Conservation (phyloP, 441 rosid species). For the Aleurites moluccanus region DNA sequence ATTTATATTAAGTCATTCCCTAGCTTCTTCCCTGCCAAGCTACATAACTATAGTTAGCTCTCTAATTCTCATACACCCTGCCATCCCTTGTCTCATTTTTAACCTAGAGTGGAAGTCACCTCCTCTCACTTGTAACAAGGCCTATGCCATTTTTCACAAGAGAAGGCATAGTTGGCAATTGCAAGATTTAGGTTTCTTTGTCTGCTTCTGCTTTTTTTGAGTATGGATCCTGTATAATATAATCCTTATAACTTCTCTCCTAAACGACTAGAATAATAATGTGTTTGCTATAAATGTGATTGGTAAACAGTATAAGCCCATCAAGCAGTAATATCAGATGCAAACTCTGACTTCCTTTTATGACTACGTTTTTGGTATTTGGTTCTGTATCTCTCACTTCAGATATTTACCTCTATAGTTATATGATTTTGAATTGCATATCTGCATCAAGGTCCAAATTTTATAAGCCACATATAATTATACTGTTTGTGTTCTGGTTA, state of each 20-base stretch:
- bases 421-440: not conserved
- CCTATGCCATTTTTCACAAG: not conserved
- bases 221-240: not conserved
- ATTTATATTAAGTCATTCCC: not conserved
- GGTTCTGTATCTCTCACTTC: not conserved
- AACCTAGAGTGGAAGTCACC: not conserved
- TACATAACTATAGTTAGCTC: not conserved
- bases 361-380: not conserved
- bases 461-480: not conserved
- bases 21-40: not conserved
- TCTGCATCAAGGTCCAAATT: not conserved
- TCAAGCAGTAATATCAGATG: not conserved
- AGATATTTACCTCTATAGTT: not conserved
- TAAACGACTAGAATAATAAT: not conserved
- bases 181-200: not conserved
- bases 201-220: slow-evolving; percentile 1
- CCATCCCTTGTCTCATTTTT: not conserved
- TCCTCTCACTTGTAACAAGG: not conserved
- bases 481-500: slow-evolving; percentile 2
- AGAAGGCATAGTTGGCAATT: not conserved
- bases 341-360: not conserved
- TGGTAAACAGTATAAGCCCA: not conserved
- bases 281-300: not conserved
- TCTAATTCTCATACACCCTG: not conserved
- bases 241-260: not conserved